Conservation (phyloP, 2,329 filamentous ascomycete species). For the Gremmenia infestans region DNA sequence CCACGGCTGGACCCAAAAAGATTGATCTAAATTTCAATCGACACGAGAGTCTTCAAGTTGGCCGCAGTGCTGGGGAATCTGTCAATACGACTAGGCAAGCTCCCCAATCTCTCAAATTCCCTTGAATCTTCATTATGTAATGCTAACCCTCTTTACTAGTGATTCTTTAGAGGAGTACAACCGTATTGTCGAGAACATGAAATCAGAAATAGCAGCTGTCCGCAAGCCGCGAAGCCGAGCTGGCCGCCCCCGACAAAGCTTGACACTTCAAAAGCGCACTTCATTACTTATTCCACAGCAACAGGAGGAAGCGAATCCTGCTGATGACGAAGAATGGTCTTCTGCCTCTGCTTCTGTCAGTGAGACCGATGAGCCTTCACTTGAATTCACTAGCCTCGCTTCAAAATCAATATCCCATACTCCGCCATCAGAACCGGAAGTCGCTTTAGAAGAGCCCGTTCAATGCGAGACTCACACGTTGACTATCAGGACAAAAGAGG, state of each 20-base stretch:
- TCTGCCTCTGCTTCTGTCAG: slow-evolving; percentile 11
- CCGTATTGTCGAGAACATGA: slow-evolving; percentile 27
- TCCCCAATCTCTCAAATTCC: neutral
- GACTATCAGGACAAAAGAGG: neutral
- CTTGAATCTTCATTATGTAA: neutral
- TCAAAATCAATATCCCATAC: slow-evolving; percentile 22
- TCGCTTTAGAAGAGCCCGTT: neutral
- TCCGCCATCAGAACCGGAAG: slow-evolving; percentile 12
- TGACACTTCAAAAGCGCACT: slow-evolving; percentile 6
- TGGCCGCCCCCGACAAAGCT: slow-evolving; percentile 7
- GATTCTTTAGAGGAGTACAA: slow-evolving; percentile 26
- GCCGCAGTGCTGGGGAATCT: slow-evolving; percentile 30
- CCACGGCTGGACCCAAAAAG: slow-evolving; percentile 10
- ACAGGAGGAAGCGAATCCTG: neutral
- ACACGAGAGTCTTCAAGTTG: slow-evolving; percentile 45
- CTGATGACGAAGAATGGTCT: slow-evolving; percentile 22
- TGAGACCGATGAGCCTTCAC: slow-evolving; percentile 17
- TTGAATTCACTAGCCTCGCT: slow-evolving; percentile 10
- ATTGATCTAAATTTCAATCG: slow-evolving; percentile 50
- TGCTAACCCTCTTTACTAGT: neutral
- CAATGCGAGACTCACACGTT: neutral
- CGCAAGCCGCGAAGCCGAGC: slow-evolving; percentile 17
- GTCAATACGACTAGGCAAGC: neutral
- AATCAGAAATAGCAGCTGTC: slow-evolving; percentile 26
- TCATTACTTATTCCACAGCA: neutral